Base-by-base conservation (phyloP, 2,329 filamentous ascomycete genomes). In the Penicillium sp. region DNA sequence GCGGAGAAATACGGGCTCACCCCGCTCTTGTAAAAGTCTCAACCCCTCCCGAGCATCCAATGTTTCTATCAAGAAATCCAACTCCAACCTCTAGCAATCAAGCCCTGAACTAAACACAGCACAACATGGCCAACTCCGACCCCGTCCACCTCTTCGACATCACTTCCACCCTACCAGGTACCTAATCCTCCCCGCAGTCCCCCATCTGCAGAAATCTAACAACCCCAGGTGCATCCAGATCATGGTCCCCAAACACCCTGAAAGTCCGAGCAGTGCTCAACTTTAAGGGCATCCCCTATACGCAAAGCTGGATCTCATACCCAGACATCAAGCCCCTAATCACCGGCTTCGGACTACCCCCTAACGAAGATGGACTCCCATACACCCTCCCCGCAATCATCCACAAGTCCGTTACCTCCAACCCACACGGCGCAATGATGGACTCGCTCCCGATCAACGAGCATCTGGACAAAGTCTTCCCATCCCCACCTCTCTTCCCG, bases 71-170 rank as follows among this genome's bases (percentile, higher is more conserved):
- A 18, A 18, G 15, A 18, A 18, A 18, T 18, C 15, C 15, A 18
- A 18, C 15, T 18, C 15, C 15, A 18, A 18, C 15, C 15, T 18
- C 15, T 18, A 18, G 15, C 15, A 18, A 18, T 18, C 15, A 18
- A 18, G 15, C 15, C 15, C 15, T 18, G 15, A 18, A 18, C 15
- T 18, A 18, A 18, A 29, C 7, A 9, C 25, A 4, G 29, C 1
- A 13, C 18, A 55, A 43, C 46, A 66, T 66, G 62, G 29, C 59
- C 6, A 40, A 55, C 32, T 44, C 50, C 2, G 52, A 61, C 12
- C 63, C 65, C 1, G 60, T 69, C 15, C 66, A 70, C 39, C 65
- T 70, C 47, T 69, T 70, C 47, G 67, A 70, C 47, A 57, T 70
- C 28, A 44, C 42, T 13, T 67, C 63, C 8, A 57, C 53, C 18